A percentile compares a stretch with the other conserved stretches of the same genome.
Conservation (phyloP, 2,329 filamentous ascomycete species). For the Venturia asperata region DNA sequence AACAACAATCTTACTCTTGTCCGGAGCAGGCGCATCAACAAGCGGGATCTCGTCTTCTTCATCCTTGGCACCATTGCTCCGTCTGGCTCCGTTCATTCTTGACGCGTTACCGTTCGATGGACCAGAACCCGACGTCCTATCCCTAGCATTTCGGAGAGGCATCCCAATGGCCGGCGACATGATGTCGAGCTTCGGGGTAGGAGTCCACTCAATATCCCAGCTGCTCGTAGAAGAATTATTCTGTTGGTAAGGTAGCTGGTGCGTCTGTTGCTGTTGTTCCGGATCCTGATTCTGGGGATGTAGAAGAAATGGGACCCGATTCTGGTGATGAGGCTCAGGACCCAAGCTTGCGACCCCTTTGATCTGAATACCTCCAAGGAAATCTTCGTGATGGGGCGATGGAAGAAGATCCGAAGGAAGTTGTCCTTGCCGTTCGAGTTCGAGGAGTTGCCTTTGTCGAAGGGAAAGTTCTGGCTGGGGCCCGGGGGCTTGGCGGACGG, state of each 20-base stretch:
- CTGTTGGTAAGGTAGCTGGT: constrained; percentile 8
- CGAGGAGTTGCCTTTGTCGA: neutral
- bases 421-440: neutral
- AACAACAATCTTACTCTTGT: constrained; percentile 19
- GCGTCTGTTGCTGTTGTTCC: neutral
- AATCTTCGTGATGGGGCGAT: constrained; percentile 11
- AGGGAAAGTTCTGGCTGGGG: neutral
- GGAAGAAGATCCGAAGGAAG: constrained; percentile 6
- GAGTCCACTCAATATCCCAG: constrained; percentile 8
- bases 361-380: neutral
- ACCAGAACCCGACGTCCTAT: constrained; percentile 3
- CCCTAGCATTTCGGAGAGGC: constrained; percentile 3
- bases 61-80: neutral
- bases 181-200: neutral
- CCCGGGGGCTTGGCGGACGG: neutral
- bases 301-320: neutral
- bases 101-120: neutral
- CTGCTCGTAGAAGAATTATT: neutral
- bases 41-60: constrained; percentile 12
- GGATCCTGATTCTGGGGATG: neutral
- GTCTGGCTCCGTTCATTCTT: constrained; percentile 1
- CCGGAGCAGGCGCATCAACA: constrained; percentile 16
- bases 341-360: neutral
- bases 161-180: constrained; percentile 1
- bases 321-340: neutral